Evolutionary conservation across 352 stramenopile species (phyloP), one percentile per base, ranked within the genome.

Genomic region (Lagenidium sp.): DNA sequence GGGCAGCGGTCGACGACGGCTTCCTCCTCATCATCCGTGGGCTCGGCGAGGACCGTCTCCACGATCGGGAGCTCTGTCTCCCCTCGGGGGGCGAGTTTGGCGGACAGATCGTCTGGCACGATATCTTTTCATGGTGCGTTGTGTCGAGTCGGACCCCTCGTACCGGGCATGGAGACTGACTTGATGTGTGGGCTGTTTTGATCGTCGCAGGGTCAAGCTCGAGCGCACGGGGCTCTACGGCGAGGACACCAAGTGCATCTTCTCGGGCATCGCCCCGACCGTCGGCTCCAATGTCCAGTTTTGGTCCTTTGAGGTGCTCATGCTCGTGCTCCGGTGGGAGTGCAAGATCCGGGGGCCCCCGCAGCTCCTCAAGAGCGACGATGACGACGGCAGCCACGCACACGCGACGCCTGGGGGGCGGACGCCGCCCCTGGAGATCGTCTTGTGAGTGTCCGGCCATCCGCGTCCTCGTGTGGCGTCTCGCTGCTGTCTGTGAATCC

Each of bases 281-380:
- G 59, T 73, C 3, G 61, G 61, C 16, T 38, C 63, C 43, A 77
- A 57, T 41, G 54, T 50, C 18, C 44, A 52, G 36, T 73, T 66
- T 41, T 78, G 65, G 65, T 54, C 64, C 26, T 48, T 68, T 11
- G 65, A 71, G 38, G 62, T 68, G 24, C 38, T 73, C 22, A 55
- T 63, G 36, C 11, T 70, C 16, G 60, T 57, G 30, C 49, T 73
- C 28, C 55, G 62, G 8, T 77, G 65, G 65, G 65, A 77, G 30
- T 54, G 44, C 28, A 42, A 49, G 7, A 41, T 77, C 13, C 50
- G 61, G 38, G 65, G 59, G 1, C 59, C 65, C 4, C 55, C 41
- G 19, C 36, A 32, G 22, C 13, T 55, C 20, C 44, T 59, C 1
- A 6, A 16, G 6, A 37, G 19, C 6, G 20, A 22, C 11, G 21